Evolutionary conservation across 495 filamentous ascomycete genomes (phyloP), one percentile per base, ranked within the genome.

Genomic region (Echria macrotheca): DNA sequence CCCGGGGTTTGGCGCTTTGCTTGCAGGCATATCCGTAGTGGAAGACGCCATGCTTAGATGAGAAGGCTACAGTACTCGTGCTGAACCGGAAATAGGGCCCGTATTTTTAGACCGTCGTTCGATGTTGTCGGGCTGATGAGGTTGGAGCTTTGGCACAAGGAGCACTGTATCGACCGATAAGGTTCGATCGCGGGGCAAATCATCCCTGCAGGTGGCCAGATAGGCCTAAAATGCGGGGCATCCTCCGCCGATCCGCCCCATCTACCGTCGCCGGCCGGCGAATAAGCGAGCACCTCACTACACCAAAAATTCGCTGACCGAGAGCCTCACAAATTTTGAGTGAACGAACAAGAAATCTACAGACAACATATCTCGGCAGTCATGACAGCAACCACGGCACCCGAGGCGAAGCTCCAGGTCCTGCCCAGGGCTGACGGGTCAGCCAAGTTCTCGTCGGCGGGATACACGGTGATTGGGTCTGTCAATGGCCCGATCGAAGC

Each of bases 401-500:
- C 75, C 33, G 68, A 73, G 42, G 75, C 70, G 10, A 49, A 68
- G 5, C 57, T 84, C 4, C 77, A 74, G 8, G 74, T 78, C 54
- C 80, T 96, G 5, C 67, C 76, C 47, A 84, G 85, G 31, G 75
- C 89, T 23, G 90, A 96, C 65, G 93, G 93, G 42, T 97, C 93
- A 43, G 89, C 89, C 7, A 86, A 79, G 24, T 91, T 89, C 63
- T 80, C 83, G 12, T 74, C 78, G 48, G 83, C 85, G 38, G 87
- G 87, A 26, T 95, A 86, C 65, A 83, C 81, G 42, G 77, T 97
- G 52, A 79, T 93, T 39, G 87, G 83, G 44, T 82, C 87, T 10
- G 89, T 94, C 52, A 95, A 91, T 64, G 93, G 88, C 0, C 93
- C 93, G n/a, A 76, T 96, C 55, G 91, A 96, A 67, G 88, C 91